Conservation (phyloP, 495 filamentous ascomycete species). For the Daldinia decipiens region DNA sequence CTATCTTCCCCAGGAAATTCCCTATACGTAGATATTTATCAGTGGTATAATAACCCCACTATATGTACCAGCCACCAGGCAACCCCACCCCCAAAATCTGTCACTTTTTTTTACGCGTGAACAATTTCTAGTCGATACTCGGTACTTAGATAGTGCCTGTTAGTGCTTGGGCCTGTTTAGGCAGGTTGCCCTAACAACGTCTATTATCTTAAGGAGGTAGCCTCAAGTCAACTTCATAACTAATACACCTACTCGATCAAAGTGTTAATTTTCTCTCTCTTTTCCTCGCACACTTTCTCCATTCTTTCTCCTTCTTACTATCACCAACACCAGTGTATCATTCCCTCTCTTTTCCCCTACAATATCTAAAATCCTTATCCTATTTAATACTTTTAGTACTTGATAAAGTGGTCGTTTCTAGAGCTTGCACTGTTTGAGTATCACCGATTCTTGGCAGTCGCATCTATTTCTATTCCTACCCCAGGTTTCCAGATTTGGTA, state of each 20-base stretch:
- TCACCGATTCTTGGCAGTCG: not conserved
- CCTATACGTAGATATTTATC: no score
- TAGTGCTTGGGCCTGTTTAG: constrained; percentile 5
- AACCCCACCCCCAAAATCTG: constrained; percentile 2
- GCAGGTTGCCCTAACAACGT: constrained; percentile 17
- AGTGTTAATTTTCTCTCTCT: not conserved
- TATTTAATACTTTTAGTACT: not conserved
- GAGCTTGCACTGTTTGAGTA: not conserved
- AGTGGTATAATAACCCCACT: no score
- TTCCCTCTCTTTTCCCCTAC: not conserved
- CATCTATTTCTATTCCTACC: not conserved
- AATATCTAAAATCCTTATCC: not conserved
- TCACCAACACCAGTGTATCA: not conserved
- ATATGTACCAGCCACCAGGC: no score
- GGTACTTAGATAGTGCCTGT: constrained; percentile 40
- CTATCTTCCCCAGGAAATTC: no score
- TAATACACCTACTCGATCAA: not conserved
- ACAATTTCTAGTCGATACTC: constrained; percentile 31
- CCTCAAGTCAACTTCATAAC: constrained; percentile 32
- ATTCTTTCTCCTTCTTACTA: not conserved
- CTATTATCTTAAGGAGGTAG: constrained; percentile 16
- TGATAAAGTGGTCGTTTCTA: not conserved
- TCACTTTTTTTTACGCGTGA: constrained; percentile 17
- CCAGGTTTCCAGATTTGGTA: not conserved
- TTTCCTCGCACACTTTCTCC: not conserved